Evolutionary conservation across 495 filamentous ascomycete species (phyloP).

Genomic region (Lasiosphaeria hispida): DNA sequence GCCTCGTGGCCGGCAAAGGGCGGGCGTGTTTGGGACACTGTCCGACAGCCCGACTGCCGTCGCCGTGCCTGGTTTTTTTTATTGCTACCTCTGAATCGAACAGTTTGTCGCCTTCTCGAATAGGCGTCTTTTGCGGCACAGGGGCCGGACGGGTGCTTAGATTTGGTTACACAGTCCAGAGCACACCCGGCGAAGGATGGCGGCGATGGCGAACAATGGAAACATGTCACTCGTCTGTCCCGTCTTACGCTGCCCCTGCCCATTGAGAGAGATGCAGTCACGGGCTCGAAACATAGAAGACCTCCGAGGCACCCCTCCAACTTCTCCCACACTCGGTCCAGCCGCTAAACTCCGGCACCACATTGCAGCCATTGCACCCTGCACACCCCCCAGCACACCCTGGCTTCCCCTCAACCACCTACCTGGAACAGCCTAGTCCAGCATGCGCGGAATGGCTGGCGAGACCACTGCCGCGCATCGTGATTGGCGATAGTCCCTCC

Average conservation of each 20-base stretch:
- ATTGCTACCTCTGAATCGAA: constrained; percentile 6
- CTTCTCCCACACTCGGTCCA: too few species aligned
- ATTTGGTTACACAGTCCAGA: neutral
- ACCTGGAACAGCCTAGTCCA: constrained; percentile 37
- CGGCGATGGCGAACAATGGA: constrained; percentile 4
- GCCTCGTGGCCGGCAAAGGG: constrained; percentile 10
- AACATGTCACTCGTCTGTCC: neutral
- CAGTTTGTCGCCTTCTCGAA: constrained; percentile 11
- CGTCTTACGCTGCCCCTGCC: constrained; percentile 8
- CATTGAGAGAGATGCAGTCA: neutral
- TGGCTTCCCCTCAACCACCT: constrained; percentile 32
- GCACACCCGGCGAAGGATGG: neutral
- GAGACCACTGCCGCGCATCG: constrained; percentile 13
- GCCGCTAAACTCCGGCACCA: constrained; percentile 16
- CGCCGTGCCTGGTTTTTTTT: constrained; percentile 13
- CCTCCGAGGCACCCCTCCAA: neutral
- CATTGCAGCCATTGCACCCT: too few species aligned
- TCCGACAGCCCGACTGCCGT: neutral
- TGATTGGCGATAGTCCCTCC: constrained; percentile 23
- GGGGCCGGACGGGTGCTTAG: neutral
- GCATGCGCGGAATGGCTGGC: constrained; percentile 24
- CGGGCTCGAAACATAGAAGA: neutral
- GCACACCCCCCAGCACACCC: too few species aligned
- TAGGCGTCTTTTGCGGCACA: constrained; percentile 7
- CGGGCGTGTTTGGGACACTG: constrained; percentile 2